Base-by-base conservation (phyloP, 805 yeast genomes). In the Metahyphopichia silvanorum region DNA sequence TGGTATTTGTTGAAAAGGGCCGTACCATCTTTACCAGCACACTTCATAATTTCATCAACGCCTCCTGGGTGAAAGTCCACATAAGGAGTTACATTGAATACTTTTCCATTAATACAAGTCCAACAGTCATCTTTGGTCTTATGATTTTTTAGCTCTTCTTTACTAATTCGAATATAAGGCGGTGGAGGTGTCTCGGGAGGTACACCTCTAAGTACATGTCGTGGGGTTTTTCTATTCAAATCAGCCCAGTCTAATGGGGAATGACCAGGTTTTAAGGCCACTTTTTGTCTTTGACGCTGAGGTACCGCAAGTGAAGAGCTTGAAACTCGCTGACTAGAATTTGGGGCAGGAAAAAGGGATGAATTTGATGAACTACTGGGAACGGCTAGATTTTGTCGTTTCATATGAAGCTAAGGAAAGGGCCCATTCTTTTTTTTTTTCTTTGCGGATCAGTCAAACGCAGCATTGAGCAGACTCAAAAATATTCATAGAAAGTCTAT, bases 21-120 rank as follows among this genome's bases (percentile, higher is more conserved):
- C 3, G 96, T 86, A 1, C 91, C 93, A 53, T 91, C 97, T 31
- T 69, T 67, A 0, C 96, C 96, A 1, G 94, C 93, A 47, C 83
- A 76, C 31, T 77, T 73, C 76, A 86, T 66, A 25, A 91, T 61
- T 49, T 87, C 86, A 5, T 76, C 77, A 4, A 69, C 78, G 2
- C 98, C 98, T 21, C 98, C 98, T 0, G 98, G 98, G 46, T 91
- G 98, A 55, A 79, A 93, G 34, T 75, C 66, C 21, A 93, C 51
- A 55, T 93, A 91, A 9, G 83, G 79, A 1, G 96, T 79, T n/a
- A 91, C 66, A 49, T 89, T 86, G 63, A 85, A 91, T 2, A 91
- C 95, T 47, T 77, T 82, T 4, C 88, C 86, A 27, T 76, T 77
- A 6, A 91, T 69, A 21, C 77, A 77, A 3, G 93, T 82, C 98